Evolutionary conservation across 2,329 filamentous ascomycete genomes (phyloP).

Genomic region (Colletotrichum sp.): DNA sequence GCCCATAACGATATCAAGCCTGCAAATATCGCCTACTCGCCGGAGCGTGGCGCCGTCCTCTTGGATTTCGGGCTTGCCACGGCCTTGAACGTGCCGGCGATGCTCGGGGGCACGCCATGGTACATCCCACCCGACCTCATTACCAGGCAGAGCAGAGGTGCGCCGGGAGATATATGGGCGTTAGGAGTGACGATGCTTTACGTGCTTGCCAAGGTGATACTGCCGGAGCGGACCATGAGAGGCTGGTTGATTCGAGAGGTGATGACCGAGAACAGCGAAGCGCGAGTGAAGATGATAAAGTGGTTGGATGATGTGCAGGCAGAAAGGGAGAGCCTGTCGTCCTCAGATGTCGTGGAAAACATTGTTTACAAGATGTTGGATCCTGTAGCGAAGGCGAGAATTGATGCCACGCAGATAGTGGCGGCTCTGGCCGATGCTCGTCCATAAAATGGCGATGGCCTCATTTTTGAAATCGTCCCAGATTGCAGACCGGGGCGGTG

Average conservation of each 20-base stretch:
- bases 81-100: neutral
- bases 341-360: neutral
- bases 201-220: neutral
- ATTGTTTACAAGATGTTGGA: neutral
- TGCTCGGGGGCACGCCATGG: slow-evolving; percentile 14
- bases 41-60: neutral
- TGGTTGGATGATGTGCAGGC: neutral
- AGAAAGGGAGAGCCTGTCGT: neutral
- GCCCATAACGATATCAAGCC: slow-evolving; percentile 16
- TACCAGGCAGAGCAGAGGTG: neutral
- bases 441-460: neutral
- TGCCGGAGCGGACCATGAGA: neutral
- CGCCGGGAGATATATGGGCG: slow-evolving; percentile 10
- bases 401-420: neutral
- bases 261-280: neutral
- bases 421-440: neutral
- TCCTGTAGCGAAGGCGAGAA: neutral
- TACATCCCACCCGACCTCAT: slow-evolving; percentile 16
- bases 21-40: slow-evolving; percentile 13
- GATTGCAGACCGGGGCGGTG: neutral
- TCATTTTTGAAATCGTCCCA: neutral
- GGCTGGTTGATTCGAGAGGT: neutral
- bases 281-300: neutral
- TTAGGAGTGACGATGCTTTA: slow-evolving; percentile 21
- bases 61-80: slow-evolving; percentile 14